Evolutionary conservation across 139 green algal genomes (phyloP), one percentile per base, ranked within the genome.

Genomic region (Tetraselmis striata): DNA sequence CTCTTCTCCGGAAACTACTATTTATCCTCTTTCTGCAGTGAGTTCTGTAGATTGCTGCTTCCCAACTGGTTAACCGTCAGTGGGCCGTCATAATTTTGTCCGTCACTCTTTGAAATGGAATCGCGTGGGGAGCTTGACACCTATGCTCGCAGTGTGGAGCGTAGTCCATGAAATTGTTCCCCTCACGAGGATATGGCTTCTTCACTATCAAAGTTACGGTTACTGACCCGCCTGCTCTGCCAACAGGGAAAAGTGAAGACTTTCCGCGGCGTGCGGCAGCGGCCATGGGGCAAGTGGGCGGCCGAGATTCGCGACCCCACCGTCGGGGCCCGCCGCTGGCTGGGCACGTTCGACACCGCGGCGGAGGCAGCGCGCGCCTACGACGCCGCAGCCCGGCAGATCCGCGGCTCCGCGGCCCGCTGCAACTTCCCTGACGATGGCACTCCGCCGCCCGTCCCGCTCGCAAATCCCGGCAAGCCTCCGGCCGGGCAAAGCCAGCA

Each of bases 271-370:
- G 96, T 99, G 5, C 87, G 97, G 28, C 96, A 98, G 84, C 87
- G 97, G 30, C 97, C 96, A 1, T 99, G 97, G 97, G 96, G 96
- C 75, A 99, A 98, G 82, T 96, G 91, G 94, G 97, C 97, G 2
- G 97, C 97, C 2, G 97, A 99, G 88, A 99, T 99, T 77, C 84
- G 97, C 25, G 97, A 99, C 83, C 96, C 97, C 0, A 97, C 91
- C 5, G 87, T 95, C 0, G 95, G 96, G 0, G 90, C 93, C 0
- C 82, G 94, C 2, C 90, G 92, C 85, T 99, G 96, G 96, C 91
- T 99, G 27, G 96, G 96, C 79, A 99, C 96, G 0, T 99, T 98
- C 82, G 95, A 99, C 86, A 97, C 94, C 1, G 94, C 96, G 29
- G 96, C 98, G 79, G 94, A 97, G 79, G 96, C 96, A 29, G 96